A percentile compares a stretch with the other conserved stretches of the same genome.
These are phyloP conservation scores for Scutellaria baicalensis DNA, from an alignment of 257 asterid species.

Conservation along the genomic window DNA sequence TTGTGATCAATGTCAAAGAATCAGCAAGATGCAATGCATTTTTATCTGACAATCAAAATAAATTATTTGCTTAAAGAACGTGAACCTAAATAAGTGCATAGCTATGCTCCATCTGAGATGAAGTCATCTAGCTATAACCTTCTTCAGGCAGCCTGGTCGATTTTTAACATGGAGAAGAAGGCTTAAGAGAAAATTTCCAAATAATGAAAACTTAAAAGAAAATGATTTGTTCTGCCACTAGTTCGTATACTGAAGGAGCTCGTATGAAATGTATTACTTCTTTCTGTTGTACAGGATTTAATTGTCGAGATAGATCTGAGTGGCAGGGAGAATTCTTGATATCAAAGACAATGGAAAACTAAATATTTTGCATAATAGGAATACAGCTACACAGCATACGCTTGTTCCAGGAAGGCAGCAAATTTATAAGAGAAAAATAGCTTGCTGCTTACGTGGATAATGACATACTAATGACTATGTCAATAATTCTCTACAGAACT, in stretches of 20 bases:
- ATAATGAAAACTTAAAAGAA: background rate
- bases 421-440: too few species aligned
- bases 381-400: background rate
- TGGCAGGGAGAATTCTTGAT: background rate
- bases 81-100: background rate
- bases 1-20: background rate
- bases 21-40: background rate
- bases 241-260: background rate
- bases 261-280: background rate
- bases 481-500: too few species aligned
- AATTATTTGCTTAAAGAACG: background rate
- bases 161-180: too few species aligned
- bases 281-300: background rate
- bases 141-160: too few species aligned
- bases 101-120: background rate
- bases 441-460: too few species aligned
- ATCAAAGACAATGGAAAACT: background rate
- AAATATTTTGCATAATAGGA: background rate
- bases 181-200: background rate
- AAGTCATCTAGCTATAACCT: too few species aligned
- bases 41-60: background rate
- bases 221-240: background rate
- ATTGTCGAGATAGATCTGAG: too few species aligned
- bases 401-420: too few species aligned
- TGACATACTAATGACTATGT: background rate